Percentiles rank a stretch among this genome's conserved stretches.
Conservation (phyloP, 441 rosid genomes). For the Gossypium davidsonii region DNA sequence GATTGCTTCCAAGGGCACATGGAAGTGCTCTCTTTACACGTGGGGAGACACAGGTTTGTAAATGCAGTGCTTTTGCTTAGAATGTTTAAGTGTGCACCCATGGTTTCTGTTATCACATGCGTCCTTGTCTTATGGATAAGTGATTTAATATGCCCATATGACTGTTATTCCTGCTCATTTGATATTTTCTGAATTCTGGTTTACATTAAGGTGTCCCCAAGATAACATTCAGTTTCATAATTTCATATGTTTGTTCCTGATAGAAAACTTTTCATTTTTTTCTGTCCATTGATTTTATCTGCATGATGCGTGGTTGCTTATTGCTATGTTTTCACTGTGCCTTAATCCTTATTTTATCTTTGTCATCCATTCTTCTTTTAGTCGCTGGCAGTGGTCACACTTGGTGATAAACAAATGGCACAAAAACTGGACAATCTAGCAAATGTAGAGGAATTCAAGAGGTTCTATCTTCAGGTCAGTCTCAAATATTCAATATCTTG, state of each 20-base stretch:
- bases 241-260: neutral
- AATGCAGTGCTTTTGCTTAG: neutral
- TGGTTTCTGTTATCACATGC: neutral
- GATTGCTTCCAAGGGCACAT: conserved; percentile 94
- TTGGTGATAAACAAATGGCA: conserved; percentile 97
- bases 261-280: neutral
- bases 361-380: conserved; percentile 30
- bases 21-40: conserved; percentile 99
- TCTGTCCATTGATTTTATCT: neutral
- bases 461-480: conserved; percentile 96
- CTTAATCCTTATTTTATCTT: neutral
- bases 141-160: neutral
- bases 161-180: neutral
- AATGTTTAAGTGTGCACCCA: neutral
- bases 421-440: conserved; percentile 89
- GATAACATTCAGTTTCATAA: neutral
- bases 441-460: conserved; percentile 82
- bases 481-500: conserved; percentile 8
- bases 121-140: neutral
- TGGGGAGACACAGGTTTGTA: conserved; percentile 92
- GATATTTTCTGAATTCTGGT: conserved; percentile 5
- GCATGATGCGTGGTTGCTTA: conserved; percentile 13
- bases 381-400: conserved; percentile 95
- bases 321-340: conserved; percentile 3
- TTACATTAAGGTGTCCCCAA: neutral